Evolutionary conservation across 768 basidiomycete species (phyloP), one percentile per base, ranked within the genome.

Genomic region (Lactarius indigo): DNA sequence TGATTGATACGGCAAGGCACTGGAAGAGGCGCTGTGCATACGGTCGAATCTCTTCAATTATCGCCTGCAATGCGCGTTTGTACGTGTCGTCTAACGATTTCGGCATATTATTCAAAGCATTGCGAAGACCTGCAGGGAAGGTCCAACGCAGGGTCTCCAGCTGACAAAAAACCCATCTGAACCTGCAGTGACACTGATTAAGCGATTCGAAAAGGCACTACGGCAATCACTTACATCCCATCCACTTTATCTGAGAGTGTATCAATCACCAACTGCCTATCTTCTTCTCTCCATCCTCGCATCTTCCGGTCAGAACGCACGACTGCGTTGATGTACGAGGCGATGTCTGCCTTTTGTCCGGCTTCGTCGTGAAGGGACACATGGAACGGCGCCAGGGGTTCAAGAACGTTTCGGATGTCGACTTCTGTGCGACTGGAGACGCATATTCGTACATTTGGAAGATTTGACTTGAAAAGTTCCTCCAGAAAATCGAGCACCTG

Each of bases 1-100:
- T 41, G 5, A 42, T 30, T 9, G 64, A 59, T 7, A 33, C 52
- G 1, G 54, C 13, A 3, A 65, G 52, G 13, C 64, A 65, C 7
- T 61, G 64, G 26, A 65, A 65, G 31, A 65, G 28, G 0, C 58
- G 58, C 20, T 65, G 64, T 6, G 64, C 58, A 30, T 33, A 55
- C 17, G 35, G 20, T 50, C 64, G 41, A 2, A 33, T 55, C 5
- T 12, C 47, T 6, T 42, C 33, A 3, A 23, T 31, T 3, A 65
- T 65, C 1, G 33, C 47, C 12, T 15, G 18, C 31, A 65, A 41
- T 1, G 58, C 9, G 2, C 28, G 52, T 9, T 54, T 50, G 18
- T 65, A 65, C 0, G 64, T 65, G n/a, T 23, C 58, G 13, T 65
- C 37, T 8, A 65, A 50, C 0, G 64, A 60, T 30, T 26, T 15